Conservation (phyloP, 331 rosid genomes). For the Pyrus hybrid region DNA sequence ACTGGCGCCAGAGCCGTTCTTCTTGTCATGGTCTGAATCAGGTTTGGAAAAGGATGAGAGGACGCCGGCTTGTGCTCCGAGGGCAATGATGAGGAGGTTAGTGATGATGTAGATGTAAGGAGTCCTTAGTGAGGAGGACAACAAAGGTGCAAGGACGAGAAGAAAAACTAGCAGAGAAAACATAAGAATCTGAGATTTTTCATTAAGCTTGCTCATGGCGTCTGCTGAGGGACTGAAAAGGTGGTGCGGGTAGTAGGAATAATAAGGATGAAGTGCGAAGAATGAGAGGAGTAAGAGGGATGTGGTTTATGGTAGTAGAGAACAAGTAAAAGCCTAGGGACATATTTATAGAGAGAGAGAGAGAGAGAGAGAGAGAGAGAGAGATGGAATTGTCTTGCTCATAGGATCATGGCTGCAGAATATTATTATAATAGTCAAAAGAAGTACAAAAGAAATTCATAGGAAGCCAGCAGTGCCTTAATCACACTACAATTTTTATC, state of each 20-base stretch:
- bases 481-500: background rate
- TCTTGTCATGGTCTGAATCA: background rate
- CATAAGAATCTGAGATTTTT: conserved; percentile 50
- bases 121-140: conserved; percentile 50
- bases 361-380: background rate
- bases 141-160: conserved; percentile 48
- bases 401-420: background rate
- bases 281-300: conserved; percentile 6
- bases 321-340: conserved; percentile 13
- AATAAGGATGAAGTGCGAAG: background rate
- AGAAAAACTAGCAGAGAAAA: conserved; percentile 43
- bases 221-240: background rate
- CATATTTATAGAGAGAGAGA: conserved; percentile 33
- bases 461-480: background rate
- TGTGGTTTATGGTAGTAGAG: conserved; percentile 8
- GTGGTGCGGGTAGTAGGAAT: background rate
- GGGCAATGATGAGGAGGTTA: conserved; percentile 53
- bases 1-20: background rate
- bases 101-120: conserved; percentile 56
- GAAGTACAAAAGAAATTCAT: background rate
- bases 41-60: conserved; percentile 40
- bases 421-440: background rate
- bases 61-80: conserved; percentile 73
- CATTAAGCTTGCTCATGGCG: conserved; percentile 30
- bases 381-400: background rate